Base-by-base conservation (phyloP, 139 green algal species). In the Limnomonas spitsbergensis region DNA sequence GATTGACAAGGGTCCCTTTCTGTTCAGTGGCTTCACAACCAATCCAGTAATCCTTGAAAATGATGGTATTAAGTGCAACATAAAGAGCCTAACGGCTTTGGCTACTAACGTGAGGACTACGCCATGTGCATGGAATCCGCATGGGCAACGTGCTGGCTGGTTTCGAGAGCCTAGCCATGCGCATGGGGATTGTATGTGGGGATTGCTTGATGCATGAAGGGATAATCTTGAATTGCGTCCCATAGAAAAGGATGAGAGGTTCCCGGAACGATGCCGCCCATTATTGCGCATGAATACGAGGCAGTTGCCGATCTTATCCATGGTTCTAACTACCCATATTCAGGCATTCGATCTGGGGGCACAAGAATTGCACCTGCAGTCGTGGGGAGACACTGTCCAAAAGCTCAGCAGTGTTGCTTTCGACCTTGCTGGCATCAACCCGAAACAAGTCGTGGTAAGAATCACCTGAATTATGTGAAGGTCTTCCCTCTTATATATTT, bases 1-100 rank as follows among this genome's bases (percentile, higher is more conserved):
- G n/a, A n/a, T n/a, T n/a, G n/a, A n/a, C n/a, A n/a, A n/a, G n/a
- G n/a, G n/a, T n/a, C n/a, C n/a, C n/a, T n/a, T n/a, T n/a, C n/a
- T n/a, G n/a, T n/a, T n/a, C 47, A 78, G 75, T 78, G 92, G 92
- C 39, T 87, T 95, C 53, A 97, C 93, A 0, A 97, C 92, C 26
- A 97, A 97, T 76, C 91, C 93, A 7, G 69, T 70, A 42, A 93
- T 97, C 38, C 78, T 97, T 3, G 84, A 93, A 37, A 71, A 85
- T 0, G 91, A 93, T 69, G 81, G 79, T 37, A 88, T 91, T 37
- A 78, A 82, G 4, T 96, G 91, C 85, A 90, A 69, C 6, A 7
- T 94, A 14, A 52, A 80, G 1, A 67, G 73, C 6, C 76, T 94
- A 14, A 73, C 66, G 27, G 26, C 75, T 2, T 71, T 95, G 29